Evolutionary conservation across 2,329 filamentous ascomycete species (phyloP).

Genomic region (Fusarium sacchari): DNA sequence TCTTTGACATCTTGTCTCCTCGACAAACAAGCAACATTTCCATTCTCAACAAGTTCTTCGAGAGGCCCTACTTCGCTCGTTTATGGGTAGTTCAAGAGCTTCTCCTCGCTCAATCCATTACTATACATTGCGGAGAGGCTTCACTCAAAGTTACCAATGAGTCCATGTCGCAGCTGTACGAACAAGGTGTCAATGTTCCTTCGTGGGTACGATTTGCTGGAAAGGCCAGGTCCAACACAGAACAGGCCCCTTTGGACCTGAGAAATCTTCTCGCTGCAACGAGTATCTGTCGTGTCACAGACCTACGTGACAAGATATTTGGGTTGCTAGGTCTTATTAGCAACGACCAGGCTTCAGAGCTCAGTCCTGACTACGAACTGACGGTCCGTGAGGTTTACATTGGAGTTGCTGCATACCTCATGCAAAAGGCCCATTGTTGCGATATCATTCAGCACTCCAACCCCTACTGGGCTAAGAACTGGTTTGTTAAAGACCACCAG

Average conservation of each 20-base stretch:
- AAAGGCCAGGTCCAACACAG: accelerated
- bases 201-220: not conserved
- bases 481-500: accelerated
- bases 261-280: not conserved
- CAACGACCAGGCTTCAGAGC: accelerated
- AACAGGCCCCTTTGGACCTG: accelerated
- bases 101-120: not conserved
- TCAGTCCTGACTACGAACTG: not conserved
- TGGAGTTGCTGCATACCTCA: accelerated
- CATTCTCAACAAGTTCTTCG: not conserved
- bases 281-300: not conserved
- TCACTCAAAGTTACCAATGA: not conserved
- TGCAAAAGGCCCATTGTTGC: accelerated
- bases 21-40: accelerated
- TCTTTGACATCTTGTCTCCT: accelerated
- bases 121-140: accelerated
- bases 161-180: accelerated
- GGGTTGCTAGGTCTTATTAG: not conserved
- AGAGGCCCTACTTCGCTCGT: not conserved
- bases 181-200: not conserved
- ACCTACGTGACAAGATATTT: not conserved
- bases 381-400: not conserved
- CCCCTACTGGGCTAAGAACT: accelerated
- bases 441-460: not conserved
- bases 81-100: not conserved